Base-by-base conservation (phyloP, 2,329 filamentous ascomycete species). In the Colletotrichum aenigma region DNA sequence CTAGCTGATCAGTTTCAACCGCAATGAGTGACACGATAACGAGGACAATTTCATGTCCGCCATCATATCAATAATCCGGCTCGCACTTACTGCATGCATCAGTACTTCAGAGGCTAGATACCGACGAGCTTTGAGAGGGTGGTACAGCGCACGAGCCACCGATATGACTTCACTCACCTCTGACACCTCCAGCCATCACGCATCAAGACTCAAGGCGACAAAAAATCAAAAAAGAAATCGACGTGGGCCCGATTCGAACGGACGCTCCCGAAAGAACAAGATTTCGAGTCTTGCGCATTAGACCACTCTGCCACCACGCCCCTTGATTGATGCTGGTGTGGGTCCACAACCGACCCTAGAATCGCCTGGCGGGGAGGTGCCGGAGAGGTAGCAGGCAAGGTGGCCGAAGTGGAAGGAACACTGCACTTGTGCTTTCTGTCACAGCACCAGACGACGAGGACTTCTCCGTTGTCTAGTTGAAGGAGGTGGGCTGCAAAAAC, bases 221-320 rank as follows among this genome's bases (percentile, higher is more conserved):
- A 10, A 7, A 52, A 24, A 3, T 6, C 7, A 7, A 71, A 65
- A 52, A 66, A 32, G 6, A 28, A 34, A 32, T 10, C 79, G 79
- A 80, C 77, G 78, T 77, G 72, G 74, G 79, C 79, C 73, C 77
- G 78, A 79, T 80, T 80, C 78, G 79, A 80, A 80, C 78, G 77
- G 77, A 78, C 78, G 78, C 79, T 78, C 78, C 79, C 79, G 76
- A 79, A 76, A 78, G 78, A 78, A 80, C 74, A 69, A 78, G 79
- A 80, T 79, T 79, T 79, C 79, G 76, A 80, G 78, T 80, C 79
- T 79, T 70, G 73, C 79, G 79, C 79, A 75, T 78, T 66, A 71
- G 66, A 71, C 68, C 68, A 71, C 68, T 66, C 68, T 66, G 68
- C 68, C 68, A 71, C 60, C 78, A 79, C 78, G 79, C 77, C 79